Conservation (phyloP, 2,329 filamentous ascomycete genomes). For the Botryosphaeria dothidea region DNA sequence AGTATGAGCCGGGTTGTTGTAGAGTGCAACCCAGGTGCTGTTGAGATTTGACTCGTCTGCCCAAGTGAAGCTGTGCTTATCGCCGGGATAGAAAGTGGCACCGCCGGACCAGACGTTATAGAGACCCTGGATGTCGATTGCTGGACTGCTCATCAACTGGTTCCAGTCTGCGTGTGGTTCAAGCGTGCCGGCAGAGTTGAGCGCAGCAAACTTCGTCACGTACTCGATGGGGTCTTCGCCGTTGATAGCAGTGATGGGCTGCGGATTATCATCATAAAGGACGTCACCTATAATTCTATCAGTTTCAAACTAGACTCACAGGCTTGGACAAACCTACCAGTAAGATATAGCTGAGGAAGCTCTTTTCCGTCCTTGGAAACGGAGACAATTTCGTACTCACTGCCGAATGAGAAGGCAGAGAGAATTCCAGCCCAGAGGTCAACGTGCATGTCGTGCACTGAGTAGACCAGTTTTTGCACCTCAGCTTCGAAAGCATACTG, state of each 20-base stretch:
- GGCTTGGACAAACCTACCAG: slow-evolving; percentile 22
- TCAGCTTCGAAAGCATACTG: slow-evolving; percentile 43
- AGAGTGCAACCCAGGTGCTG: slow-evolving; percentile 28
- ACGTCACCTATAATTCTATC: slow-evolving; percentile 25
- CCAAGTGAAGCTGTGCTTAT: slow-evolving; percentile 34
- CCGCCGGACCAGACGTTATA: slow-evolving; percentile 29
- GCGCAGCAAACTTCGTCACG: slow-evolving; percentile 25
- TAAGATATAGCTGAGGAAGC: slow-evolving; percentile 36
- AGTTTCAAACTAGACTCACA: not conserved
- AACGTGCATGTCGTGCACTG: slow-evolving; percentile 37
- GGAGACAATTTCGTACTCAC: slow-evolving; percentile 29
- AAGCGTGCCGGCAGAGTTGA: slow-evolving; percentile 37
- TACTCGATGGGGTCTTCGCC: slow-evolving; percentile 29
- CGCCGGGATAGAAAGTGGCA: slow-evolving; percentile 25
- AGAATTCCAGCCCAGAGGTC: slow-evolving; percentile 29
- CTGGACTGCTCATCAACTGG: slow-evolving; percentile 27
- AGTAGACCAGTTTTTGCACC: slow-evolving; percentile 31
- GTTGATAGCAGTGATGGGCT: slow-evolving; percentile 29
- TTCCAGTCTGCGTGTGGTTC: slow-evolving; percentile 49
- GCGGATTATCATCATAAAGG: not conserved
- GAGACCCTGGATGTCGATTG: slow-evolving; percentile 27
- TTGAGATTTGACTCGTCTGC: slow-evolving; percentile 24
- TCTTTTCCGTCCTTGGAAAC: slow-evolving; percentile 28
- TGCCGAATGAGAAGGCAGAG: slow-evolving; percentile 29
- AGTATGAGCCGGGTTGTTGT: slow-evolving; percentile 24